Percentiles rank a stretch among this genome's conserved stretches.
These are phyloP conservation scores for Lobosporangium transversale DNA, from an alignment of 192 early-diverging fungal species.

Conservation along the genomic window DNA sequence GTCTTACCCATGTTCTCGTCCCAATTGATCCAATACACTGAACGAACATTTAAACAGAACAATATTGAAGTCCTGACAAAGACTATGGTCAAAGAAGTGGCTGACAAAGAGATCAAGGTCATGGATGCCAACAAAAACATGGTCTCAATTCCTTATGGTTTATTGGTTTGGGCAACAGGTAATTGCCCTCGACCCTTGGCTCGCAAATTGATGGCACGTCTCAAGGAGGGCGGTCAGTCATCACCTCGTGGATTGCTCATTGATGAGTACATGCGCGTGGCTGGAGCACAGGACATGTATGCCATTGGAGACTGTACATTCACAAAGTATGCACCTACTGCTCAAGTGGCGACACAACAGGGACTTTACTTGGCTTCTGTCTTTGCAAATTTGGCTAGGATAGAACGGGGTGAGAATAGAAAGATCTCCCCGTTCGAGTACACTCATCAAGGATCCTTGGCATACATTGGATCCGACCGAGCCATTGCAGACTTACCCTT, in stretches of 20 bases:
- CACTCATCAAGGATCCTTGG: constrained; percentile 86
- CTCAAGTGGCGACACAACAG: constrained; percentile 90
- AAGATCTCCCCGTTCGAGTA: constrained; percentile 80
- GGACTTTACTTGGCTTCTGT: constrained; percentile 84
- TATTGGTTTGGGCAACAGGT: constrained; percentile 90
- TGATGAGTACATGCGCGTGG: constrained; percentile 76
- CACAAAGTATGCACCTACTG: constrained; percentile 84
- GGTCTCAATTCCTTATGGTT: constrained; percentile 75
- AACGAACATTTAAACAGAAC: constrained; percentile 78
- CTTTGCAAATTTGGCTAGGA: constrained; percentile 71
- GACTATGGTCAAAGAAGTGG: constrained; percentile 84
- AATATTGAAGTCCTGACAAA: constrained; percentile 80
- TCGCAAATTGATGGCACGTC: constrained; percentile 69
- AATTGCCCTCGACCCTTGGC: constrained; percentile 78
- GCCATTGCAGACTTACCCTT: constrained; percentile 95
- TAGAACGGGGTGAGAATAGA: constrained; percentile 52
- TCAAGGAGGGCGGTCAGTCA: constrained; percentile 69
- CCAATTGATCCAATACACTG: constrained; percentile 83
- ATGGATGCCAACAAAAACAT: constrained; percentile 68
- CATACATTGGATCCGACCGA: constrained; percentile 93
- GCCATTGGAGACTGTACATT: constrained; percentile 80
- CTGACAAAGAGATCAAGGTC: constrained; percentile 76
- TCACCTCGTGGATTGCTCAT: constrained; percentile 74
- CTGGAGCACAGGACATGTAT: constrained; percentile 71
- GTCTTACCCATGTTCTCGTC: constrained; percentile 83